These are phyloP conservation scores for Nicotiana benthamiana DNA, from an alignment of 257 asterid genomes.

Conservation along the genomic window DNA sequence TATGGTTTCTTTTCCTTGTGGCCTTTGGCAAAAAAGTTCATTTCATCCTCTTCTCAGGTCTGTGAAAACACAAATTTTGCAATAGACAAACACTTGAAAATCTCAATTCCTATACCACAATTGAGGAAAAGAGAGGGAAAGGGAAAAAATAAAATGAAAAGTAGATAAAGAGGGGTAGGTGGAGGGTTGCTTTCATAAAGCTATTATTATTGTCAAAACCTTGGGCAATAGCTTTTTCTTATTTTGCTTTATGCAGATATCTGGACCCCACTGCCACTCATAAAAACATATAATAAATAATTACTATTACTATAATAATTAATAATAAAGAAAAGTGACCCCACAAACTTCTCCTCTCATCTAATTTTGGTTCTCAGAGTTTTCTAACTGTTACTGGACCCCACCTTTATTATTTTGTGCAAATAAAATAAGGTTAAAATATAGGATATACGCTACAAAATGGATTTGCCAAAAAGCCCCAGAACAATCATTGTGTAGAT, in stretches of 20 bases:
- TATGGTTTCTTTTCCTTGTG: conserved; percentile 18
- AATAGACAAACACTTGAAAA: conserved; percentile 19
- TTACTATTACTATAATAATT: conserved; percentile 1
- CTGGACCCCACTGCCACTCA: conserved; percentile 37
- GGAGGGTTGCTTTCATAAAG: conserved; percentile 51
- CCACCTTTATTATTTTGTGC: conserved; percentile 4
- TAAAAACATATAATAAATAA: background rate
- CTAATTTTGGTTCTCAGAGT: conserved; percentile 18
- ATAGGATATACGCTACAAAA: conserved; percentile 3
- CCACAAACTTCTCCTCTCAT: conserved; percentile 23
- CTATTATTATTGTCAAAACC: conserved; percentile 56
- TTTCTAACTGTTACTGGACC: conserved; percentile 15
- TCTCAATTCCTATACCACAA: conserved; percentile 19
- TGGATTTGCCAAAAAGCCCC: background rate
- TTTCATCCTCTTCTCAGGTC: background rate
- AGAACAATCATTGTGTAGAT: conserved; percentile 9
- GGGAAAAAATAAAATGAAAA: background rate
- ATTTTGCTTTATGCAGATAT: conserved; percentile 27
- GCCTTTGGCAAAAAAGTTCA: conserved; percentile 7
- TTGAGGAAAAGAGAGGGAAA: background rate
- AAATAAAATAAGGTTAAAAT: background rate
- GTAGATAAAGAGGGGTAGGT: conserved; percentile 21
- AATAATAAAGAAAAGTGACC: conserved; percentile 27
- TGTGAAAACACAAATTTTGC: conserved; percentile 12
- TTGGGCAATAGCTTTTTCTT: conserved; percentile 47